phyloP scores from a whole-genome alignment of 768 basidiomycete species.

The Holtermanniella nyarrowii region DNA sequence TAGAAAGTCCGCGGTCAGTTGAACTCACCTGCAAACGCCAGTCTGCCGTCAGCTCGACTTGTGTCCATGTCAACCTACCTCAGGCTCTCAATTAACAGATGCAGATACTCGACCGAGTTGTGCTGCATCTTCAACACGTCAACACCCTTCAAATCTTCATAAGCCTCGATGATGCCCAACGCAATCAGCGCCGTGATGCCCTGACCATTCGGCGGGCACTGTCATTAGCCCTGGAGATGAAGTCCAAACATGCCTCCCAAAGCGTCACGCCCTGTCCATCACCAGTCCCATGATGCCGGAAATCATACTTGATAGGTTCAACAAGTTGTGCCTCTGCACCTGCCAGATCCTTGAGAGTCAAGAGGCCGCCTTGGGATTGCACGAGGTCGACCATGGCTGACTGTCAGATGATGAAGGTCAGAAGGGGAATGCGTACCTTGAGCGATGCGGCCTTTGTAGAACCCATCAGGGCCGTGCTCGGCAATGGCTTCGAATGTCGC shows the following conservation, averaged over 20 bases:
- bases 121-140: constrained; percentile 73
- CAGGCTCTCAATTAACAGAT: constrained; percentile 73
- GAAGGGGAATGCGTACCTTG: constrained; percentile 68
- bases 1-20: too few species aligned
- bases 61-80: constrained; percentile 46
- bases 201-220: constrained; percentile 97
- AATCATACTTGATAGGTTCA: constrained; percentile 85
- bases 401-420: not conserved
- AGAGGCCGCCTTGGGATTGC: constrained; percentile 75
- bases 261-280: constrained; percentile 65
- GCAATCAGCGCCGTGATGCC: constrained; percentile 91
- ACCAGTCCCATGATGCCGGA: constrained; percentile 42
- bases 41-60: constrained; percentile 13
- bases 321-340: constrained; percentile 67
- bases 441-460: constrained; percentile 85
- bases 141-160: constrained; percentile 64
- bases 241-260: constrained; percentile 59
- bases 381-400: constrained; percentile 47
- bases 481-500: constrained; percentile 71
- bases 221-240: not conserved
- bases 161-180: constrained; percentile 78
- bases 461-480: constrained; percentile 76
- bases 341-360: constrained; percentile 91
- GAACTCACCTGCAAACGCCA: constrained; percentile 59
- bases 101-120: constrained; percentile 81